Conservation (phyloP, 805 yeast species). For the Starmera pachycereana region DNA sequence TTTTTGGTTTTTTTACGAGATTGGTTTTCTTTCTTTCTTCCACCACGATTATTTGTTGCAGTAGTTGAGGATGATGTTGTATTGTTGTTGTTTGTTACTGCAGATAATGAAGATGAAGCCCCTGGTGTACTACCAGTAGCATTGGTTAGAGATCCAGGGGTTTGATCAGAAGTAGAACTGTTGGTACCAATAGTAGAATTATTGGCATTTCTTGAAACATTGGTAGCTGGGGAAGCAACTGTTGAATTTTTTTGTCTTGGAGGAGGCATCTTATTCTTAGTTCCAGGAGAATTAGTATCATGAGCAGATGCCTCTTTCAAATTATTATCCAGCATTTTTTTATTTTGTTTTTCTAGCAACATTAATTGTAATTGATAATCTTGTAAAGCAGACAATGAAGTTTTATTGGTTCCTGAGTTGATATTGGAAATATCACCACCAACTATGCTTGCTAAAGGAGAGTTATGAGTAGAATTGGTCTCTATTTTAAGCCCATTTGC, state of each 20-base stretch:
- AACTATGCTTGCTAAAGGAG: too few species aligned
- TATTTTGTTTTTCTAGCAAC: conserved; percentile 67
- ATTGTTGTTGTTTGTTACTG: too few species aligned
- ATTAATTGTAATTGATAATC: conserved; percentile 77
- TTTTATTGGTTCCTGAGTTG: too few species aligned
- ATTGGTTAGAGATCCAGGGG: conserved; percentile 18
- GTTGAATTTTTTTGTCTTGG: conserved; percentile 10
- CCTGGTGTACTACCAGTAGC: conserved; percentile 6
- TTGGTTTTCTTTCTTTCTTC: conserved; percentile 16
- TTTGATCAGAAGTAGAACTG: conserved; percentile 14
- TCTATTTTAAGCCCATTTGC: too few species aligned
- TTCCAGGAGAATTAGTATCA: conserved; percentile 1
- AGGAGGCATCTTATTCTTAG: conserved; percentile 15
- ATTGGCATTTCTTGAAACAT: conserved; percentile 6
- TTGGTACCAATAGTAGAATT: conserved; percentile 1
- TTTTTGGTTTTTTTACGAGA: conserved; percentile 14
- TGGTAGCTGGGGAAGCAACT: conserved; percentile 6
- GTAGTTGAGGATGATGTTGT: conserved; percentile 8
- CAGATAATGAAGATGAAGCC: too few species aligned
- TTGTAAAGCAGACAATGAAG: conserved; percentile 39
- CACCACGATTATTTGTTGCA: conserved; percentile 6
- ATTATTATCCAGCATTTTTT: conserved; percentile 50
- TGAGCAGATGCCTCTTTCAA: conserved; percentile 24
- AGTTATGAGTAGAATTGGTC: too few species aligned
- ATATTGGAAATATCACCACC: conserved; percentile 7